Conservation (phyloP, 78 protist genomes). For the Mantamonas sphyraenae region DNA sequence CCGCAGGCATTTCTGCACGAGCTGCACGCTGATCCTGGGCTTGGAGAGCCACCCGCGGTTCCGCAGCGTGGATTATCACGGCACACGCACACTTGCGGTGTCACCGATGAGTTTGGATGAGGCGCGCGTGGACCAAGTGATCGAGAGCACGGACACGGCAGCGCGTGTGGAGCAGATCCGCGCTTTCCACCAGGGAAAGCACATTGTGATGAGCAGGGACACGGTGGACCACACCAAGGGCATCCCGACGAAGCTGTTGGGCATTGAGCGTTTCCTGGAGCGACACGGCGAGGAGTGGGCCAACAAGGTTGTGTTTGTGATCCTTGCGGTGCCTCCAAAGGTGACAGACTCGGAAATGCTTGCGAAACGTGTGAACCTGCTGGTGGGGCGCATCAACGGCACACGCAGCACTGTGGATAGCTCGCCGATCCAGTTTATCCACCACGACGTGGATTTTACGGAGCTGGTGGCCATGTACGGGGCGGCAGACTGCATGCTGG, state of each 20-base stretch:
- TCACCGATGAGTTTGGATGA: too few relatives aligned
- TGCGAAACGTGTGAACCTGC: too few relatives aligned
- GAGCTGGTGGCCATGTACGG: conserved; percentile 32
- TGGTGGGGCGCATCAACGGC: conserved; percentile 35
- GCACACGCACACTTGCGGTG: too few relatives aligned
- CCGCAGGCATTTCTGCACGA: too few relatives aligned
- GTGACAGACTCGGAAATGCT: conserved; percentile 16
- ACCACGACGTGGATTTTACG: conserved; percentile 16
- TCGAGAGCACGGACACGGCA: too few relatives aligned
- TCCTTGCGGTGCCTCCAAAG: conserved; percentile 40
- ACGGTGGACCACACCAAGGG: conserved; percentile 53
- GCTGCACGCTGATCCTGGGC: too few relatives aligned
- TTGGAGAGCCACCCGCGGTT: too few relatives aligned
- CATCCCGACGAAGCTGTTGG: conserved; percentile 41
- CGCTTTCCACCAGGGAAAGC: too few relatives aligned
- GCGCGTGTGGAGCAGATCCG: too few relatives aligned
- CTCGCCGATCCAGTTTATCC: conserved; percentile 42
- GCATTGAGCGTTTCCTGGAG: conserved; percentile 18
- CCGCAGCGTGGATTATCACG: too few relatives aligned
- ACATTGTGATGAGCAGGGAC: too few relatives aligned
- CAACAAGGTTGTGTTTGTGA: conserved; percentile 19
- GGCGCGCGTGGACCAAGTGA: too few relatives aligned
- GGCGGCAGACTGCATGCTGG: conserved; percentile 7
- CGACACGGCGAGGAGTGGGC: neutral
- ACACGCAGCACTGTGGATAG: conserved; percentile 20